Base-by-base conservation (phyloP, 139 green algal species). In the Chlamydomonas schloesseri region DNA sequence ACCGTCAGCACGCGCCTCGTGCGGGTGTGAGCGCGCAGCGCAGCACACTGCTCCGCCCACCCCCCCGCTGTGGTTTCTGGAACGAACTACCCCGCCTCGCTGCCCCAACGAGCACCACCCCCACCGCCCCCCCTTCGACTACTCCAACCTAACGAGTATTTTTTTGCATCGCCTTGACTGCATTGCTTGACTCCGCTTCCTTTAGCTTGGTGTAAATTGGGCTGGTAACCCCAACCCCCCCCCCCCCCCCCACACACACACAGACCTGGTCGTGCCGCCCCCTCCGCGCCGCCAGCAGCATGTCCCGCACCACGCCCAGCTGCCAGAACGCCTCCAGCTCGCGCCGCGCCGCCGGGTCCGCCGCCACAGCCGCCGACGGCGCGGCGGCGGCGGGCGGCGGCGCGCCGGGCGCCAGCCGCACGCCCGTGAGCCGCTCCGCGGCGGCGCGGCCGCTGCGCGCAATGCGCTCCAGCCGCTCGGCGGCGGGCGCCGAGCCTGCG, bases 301-400 rank as follows among this genome's bases (percentile, higher is more conserved):
- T 67, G 37, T 90, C 86, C 82, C 86, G 88, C 1, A 92, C 72
- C 15, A 33, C 55, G 13, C 42, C 31, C 83, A 92, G 89, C 89
- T 90, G 89, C 20, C 75, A 60, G 64, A 89, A 90, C 2, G 86
- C 86, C 86, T 90, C 86, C 82, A 89, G 74, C 77, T 92, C 89
- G 10, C 82, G 76, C 36, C 71, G 60, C 0, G 82, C 86, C 13
- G 86, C 77, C 0, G 71, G 31, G 64, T 90, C 89, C 0, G 75
- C 58, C 8, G 78, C 37, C 58, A 84, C 18, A 15, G 68, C 33
- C 14, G 68, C 33, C 15, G 68, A 29, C 1, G 68, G 20, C 18
- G 34, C 18, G 17, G 71, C 36, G 74, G 18, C 31, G 57, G 33
- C 28, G 72, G 71, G 28, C 71, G 71, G 20, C 83, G 57, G 31